Evolutionary conservation across 345 rosid genomes (phyloP).

Genomic region (Balakata baccata): DNA sequence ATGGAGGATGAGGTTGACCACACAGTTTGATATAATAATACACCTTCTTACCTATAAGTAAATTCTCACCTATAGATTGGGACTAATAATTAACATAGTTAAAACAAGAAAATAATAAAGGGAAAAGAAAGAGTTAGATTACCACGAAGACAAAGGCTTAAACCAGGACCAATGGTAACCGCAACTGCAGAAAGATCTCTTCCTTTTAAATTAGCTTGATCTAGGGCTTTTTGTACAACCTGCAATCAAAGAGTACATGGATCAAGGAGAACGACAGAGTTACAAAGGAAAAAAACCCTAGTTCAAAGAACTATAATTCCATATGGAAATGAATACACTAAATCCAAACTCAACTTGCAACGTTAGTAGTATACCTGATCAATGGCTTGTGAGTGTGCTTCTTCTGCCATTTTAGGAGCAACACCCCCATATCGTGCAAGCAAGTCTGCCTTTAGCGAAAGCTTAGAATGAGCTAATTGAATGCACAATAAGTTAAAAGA

Average conservation of each 20-base stretch:
- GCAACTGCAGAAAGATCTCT: slow-evolving; percentile 86
- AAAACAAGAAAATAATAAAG: neutral
- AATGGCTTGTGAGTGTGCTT: slow-evolving; percentile 77
- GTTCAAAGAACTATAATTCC: neutral
- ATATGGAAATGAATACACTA: neutral
- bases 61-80: neutral
- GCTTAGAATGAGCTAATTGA: slow-evolving; percentile 15
- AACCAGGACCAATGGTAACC: slow-evolving; percentile 97
- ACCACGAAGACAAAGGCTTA: slow-evolving; percentile 95
- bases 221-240: slow-evolving; percentile 88
- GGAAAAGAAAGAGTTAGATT: slow-evolving; percentile 20
- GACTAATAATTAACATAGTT: neutral
- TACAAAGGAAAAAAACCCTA: neutral
- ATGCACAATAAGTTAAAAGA: neutral
- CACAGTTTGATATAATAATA: neutral
- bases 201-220: slow-evolving; percentile 60
- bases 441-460: slow-evolving; percentile 65
- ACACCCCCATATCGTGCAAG: slow-evolving; percentile 90
- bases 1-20: neutral
- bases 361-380: slow-evolving; percentile 49
- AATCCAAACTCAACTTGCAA: neutral
- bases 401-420: slow-evolving; percentile 94
- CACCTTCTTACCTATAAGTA: neutral
- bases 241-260: slow-evolving; percentile 25
- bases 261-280: neutral